phyloP scores from a whole-genome alignment of 75 land plant species.

The Cunninghamia lanceolata region DNA sequence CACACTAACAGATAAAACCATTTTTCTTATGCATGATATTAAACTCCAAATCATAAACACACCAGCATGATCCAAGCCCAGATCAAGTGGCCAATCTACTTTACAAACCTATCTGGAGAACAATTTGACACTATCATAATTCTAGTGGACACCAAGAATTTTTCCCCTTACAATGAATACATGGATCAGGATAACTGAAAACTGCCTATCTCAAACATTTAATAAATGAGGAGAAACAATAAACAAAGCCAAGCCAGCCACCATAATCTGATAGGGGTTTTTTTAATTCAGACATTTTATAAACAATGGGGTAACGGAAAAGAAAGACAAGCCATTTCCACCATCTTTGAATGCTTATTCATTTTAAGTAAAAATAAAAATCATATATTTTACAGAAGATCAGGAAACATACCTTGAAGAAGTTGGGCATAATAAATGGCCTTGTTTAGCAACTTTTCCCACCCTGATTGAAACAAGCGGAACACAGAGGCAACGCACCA shows the following conservation, averaged over 20 bases:
- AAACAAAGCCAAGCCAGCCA: background rate
- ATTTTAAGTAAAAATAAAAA: background rate
- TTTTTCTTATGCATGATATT: constrained; percentile 1
- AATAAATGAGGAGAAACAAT: background rate
- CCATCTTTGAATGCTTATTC: background rate
- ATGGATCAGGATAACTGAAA: background rate
- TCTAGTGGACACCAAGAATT: background rate
- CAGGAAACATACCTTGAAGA: constrained; percentile 41
- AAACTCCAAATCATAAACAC: background rate
- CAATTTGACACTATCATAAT: background rate
- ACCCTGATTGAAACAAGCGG: constrained; percentile 90
- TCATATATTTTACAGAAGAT: background rate
- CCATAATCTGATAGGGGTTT: background rate
- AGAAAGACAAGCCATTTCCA: background rate
- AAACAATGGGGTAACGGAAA: background rate
- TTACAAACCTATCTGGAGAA: background rate
- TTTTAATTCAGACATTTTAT: background rate
- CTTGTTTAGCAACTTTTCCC: constrained; percentile 71
- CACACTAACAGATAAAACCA: background rate
- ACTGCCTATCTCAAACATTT: background rate
- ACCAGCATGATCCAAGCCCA: background rate
- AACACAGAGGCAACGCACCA: constrained; percentile 82
- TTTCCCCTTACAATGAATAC: background rate
- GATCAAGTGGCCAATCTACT: constrained; percentile 1
- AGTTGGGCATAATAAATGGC: constrained; percentile 61